Percentiles rank a stretch among this genome's conserved stretches.
phyloP scores from a whole-genome alignment of 805 yeast species.

The Ogataea polymorpha region DNA sequence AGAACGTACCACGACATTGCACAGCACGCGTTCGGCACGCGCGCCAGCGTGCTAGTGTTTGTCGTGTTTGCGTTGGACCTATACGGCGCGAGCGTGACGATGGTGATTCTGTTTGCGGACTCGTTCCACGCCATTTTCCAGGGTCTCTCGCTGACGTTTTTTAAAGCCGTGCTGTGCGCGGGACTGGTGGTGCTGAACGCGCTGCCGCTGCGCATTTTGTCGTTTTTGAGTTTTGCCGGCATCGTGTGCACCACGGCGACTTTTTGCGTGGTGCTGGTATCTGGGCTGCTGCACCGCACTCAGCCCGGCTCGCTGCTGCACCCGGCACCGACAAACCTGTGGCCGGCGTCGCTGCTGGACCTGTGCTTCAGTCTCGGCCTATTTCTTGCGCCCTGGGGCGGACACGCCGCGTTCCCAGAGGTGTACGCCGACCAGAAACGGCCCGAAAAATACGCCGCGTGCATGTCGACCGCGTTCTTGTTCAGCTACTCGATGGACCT shows the following conservation, averaged over 20 bases:
- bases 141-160: conserved; percentile 34
- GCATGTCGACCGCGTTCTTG: conserved; percentile 56
- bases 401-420: conserved; percentile 78
- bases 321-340: conserved; percentile 63
- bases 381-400: conserved; percentile 80
- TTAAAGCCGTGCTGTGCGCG: conserved; percentile 41
- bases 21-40: conserved; percentile 43
- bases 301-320: conserved; percentile 73
- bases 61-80: conserved; percentile 53
- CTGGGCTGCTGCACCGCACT: conserved; percentile 59
- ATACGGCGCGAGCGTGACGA: conserved; percentile 56
- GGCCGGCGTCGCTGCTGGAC: conserved; percentile 54
- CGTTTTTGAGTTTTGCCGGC: conserved; percentile 67
- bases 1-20: conserved; percentile 63
- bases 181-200: conserved; percentile 49
- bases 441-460: conserved; percentile 51
- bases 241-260: conserved; percentile 67
- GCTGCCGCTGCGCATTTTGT: conserved; percentile 69
- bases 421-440: conserved; percentile 69
- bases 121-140: conserved; percentile 52
- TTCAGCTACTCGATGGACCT: conserved; percentile 60
- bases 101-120: conserved; percentile 58
- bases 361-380: conserved; percentile 63
- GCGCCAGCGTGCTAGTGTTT: conserved; percentile 43
- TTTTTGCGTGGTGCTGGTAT: conserved; percentile 51